Conservation (phyloP, 345 rosid species). For the Eucalyptus viminalis region DNA sequence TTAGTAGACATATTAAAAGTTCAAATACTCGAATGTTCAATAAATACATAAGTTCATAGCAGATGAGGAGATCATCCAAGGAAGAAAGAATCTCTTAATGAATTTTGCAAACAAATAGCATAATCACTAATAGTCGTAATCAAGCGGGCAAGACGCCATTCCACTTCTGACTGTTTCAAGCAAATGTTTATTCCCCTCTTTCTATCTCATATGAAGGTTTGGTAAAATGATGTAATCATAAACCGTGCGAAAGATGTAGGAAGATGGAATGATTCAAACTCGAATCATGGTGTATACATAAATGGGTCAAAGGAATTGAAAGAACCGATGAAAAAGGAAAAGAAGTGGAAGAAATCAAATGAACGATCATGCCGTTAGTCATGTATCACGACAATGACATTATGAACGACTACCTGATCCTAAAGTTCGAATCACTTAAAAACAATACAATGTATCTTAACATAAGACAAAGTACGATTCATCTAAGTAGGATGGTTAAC, state of each 20-base stretch:
- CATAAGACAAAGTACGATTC: neutral
- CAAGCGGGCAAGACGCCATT: neutral
- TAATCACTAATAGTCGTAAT: neutral
- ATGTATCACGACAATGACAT: neutral
- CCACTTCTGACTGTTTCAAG: neutral
- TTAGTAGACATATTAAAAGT: neutral
- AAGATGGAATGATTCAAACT: neutral
- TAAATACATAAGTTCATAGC: neutral
- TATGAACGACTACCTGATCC: neutral
- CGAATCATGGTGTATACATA: neutral
- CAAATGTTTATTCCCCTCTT: neutral
- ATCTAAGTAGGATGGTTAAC: neutral
- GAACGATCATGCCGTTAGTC: neutral
- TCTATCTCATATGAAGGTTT: neutral
- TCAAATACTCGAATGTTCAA: neutral
- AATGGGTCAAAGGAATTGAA: neutral
- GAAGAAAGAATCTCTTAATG: neutral
- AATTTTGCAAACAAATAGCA: neutral
- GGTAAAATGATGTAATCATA: neutral
- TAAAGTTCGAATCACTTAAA: neutral
- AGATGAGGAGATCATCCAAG: neutral
- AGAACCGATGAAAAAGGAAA: neutral
- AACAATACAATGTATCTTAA: neutral
- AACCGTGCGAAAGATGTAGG: neutral
- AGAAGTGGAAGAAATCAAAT: neutral